Evolutionary conservation across 768 basidiomycete genomes (phyloP), one percentile per base, ranked within the genome.

Genomic region (Lactarius tabidus): DNA sequence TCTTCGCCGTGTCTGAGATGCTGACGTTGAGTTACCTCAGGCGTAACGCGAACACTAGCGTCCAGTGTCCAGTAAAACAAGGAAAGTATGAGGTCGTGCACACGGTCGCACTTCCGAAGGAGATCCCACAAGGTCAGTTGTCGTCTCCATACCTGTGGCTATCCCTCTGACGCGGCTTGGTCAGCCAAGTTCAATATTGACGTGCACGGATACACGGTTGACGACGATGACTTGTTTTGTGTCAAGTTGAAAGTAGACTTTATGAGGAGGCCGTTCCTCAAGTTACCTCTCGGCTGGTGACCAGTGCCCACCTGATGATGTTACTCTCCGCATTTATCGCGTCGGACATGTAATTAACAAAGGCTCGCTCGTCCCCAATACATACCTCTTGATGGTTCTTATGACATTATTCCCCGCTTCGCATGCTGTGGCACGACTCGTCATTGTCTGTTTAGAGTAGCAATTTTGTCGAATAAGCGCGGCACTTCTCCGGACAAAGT

Each of bases 71-170:
- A 2, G 87, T 98, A 23, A 70, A 87, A 56, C 75, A 80, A 43
- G 95, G 92, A 2, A 63, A 77, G 0, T 88, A 98, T 75, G 77
- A 72, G n/a, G 85, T 98, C 48, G 77, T 77, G 10, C 94, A 98
- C 70, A 93, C 88, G 1, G 94, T 98, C 59, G 80, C 83, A 20
- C 80, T 99, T 15, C 97, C 97, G 15, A 90, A 82, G 70, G 94
- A 98, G 77, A 95, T 99, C 58, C 97, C 97, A 0, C 81, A 78
- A 75, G 95, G 86, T 85, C 64, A 61, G 80, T 59, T 41, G 56
- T 8, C 17, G 23, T 38, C 20, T 38, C 26, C 31, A 41, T 33
- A 14, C 20, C 4, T 5, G 6, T 17, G 5, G 15, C 1, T 23
- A 20, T 33, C 59, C 31, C 23, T 58, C 48, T 51, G n/a, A 39